A percentile compares a stretch with the other conserved stretches of the same genome.
These are phyloP conservation scores for Hypoxylon lienhwacheense DNA, from an alignment of 495 filamentous ascomycete species.

Conservation along the genomic window DNA sequence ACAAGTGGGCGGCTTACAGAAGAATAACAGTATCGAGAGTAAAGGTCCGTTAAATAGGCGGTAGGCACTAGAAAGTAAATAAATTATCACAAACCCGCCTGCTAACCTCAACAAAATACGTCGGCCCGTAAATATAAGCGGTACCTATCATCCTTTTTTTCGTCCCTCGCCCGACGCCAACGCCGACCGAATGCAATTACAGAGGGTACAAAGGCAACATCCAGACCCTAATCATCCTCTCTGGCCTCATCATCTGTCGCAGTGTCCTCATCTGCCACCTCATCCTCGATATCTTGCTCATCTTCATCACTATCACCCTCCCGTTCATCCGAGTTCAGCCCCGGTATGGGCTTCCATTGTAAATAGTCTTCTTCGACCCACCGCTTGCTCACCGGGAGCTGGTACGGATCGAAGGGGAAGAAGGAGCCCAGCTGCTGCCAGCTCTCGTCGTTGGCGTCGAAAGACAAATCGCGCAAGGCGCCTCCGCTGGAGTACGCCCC, in stretches of 20 bases:
- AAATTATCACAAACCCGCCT: constrained; percentile 3
- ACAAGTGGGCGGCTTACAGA: too few relatives aligned
- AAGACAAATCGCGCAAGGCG: constrained; percentile 65
- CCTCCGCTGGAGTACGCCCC: constrained; percentile 50
- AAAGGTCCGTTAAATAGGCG: too few relatives aligned
- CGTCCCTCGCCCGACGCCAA: constrained; percentile 14
- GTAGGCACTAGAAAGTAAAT: too few relatives aligned
- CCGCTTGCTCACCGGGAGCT: constrained; percentile 75
- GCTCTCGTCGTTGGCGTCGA: constrained; percentile 64
- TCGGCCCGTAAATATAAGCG: constrained; percentile 26
- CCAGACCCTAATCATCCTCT: constrained; percentile 32
- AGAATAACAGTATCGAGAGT: too few relatives aligned
- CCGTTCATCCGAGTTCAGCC: constrained; percentile 56
- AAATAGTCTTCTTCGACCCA: constrained; percentile 89
- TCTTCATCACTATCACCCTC: constrained; percentile 55
- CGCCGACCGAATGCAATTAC: constrained; percentile 25
- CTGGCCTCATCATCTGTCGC: constrained; percentile 51
- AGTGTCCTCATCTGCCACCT: constrained; percentile 55
- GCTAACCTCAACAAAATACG: background rate
- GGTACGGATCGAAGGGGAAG: constrained; percentile 97
- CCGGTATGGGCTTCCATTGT: constrained; percentile 76
- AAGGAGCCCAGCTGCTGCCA: constrained; percentile 83
- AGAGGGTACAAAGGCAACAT: background rate
- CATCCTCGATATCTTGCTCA: constrained; percentile 50
- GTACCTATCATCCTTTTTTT: constrained; percentile 28